Conservation (phyloP, 192 early-diverging fungal genomes). For the Backusella luteola region DNA sequence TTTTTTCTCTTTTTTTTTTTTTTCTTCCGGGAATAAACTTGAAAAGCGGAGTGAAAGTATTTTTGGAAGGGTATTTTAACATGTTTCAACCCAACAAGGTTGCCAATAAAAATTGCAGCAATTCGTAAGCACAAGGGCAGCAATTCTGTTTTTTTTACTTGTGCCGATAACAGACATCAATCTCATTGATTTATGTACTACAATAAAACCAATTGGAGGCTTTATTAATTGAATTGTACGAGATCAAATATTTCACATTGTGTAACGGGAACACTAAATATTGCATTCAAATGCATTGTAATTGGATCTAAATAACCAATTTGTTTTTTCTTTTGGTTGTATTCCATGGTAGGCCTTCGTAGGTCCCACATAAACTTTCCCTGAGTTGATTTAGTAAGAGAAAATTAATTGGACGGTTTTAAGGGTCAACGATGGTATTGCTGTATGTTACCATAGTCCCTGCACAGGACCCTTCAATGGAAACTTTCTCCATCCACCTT, state of each 20-base stretch:
- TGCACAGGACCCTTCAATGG: background rate
- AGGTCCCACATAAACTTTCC: background rate
- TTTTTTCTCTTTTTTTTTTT: background rate
- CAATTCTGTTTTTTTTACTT: background rate
- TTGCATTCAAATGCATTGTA: background rate
- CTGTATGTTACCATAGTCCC: background rate
- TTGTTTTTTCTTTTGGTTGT: background rate
- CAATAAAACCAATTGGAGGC: background rate
- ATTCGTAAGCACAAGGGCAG: background rate
- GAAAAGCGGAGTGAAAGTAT: background rate
- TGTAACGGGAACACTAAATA: background rate
- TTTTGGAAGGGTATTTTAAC: background rate
- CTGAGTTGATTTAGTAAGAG: background rate
- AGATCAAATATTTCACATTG: background rate
- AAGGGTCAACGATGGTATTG: background rate
- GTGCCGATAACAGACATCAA: background rate
- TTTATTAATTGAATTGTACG: background rate
- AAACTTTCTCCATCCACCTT: too few species aligned
- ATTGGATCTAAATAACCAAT: background rate
- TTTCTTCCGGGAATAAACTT: background rate
- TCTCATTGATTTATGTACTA: background rate
- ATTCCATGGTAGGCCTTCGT: background rate
- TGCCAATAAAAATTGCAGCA: background rate
- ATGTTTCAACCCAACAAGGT: background rate
- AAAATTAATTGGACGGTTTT: background rate